Base-by-base conservation (phyloP, 176 grass and related monocot species). In the Paspalum notatum region DNA sequence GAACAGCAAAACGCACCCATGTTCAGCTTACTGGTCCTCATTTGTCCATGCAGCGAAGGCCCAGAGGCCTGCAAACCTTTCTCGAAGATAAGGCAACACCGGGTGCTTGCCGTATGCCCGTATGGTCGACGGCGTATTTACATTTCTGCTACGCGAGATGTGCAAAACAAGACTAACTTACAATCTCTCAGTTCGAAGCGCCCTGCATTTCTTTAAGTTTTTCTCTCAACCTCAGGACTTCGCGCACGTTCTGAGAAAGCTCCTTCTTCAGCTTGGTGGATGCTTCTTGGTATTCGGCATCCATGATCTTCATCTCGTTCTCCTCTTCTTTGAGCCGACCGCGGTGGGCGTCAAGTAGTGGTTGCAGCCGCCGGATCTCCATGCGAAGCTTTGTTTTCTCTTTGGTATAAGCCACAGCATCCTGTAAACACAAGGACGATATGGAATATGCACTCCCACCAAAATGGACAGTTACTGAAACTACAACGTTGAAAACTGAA, bases 171-270 rank as follows among this genome's bases (percentile, higher is more conserved):
- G 32, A 32, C 32, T 32, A 57, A 17, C 10, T 21, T 62, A 37
- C 68, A 53, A 25, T 18, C 20, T 18, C 20, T 80, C 68, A 73
- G 48, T 40, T 85, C 72, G n/a, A 18, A 24, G 66, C 3, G 59
- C 50, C 57, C 24, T 78, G 57, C 22, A 41, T 14, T 71, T 71
- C 62, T 60, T 83, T 75, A 85, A 95, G 84, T 67, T 83, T 61
- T 18, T 91, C 91, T 66, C 90, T 95, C 78, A 95, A 68, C 68
- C 43, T 91, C 78, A 95, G 80, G 65, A 98, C 88, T 83, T 99
- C 91, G 1, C 69, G 80, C 24, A 78, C 85, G 16, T 72, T 82
- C 16, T 80, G 32, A 15, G 79, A 75, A 9, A 95, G 92, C 11
- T 99, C 74, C 61, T 82, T 87, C 60, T 99, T 99, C 60, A 99